Evolutionary conservation across 2,329 filamentous ascomycete species (phyloP).

Genomic region (Verruconis gallopava): DNA sequence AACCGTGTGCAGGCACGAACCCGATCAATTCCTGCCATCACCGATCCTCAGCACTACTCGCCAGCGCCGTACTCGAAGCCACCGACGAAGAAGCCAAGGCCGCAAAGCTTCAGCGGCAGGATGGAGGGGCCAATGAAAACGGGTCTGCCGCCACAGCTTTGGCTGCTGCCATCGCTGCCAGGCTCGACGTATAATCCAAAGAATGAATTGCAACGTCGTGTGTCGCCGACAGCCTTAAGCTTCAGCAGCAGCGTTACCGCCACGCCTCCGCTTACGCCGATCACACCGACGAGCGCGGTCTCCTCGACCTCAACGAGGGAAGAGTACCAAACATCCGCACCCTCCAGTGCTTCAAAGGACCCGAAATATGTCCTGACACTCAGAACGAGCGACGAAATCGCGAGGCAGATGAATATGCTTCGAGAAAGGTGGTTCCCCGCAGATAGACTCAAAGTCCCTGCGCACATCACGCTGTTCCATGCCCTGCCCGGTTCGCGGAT

Average conservation of each 20-base stretch:
- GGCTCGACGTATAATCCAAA: not conserved
- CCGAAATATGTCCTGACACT: slow-evolving; percentile 19
- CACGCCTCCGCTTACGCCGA: not conserved
- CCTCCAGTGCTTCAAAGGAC: not conserved
- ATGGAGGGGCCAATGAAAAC: no score
- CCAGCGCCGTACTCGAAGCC: no score
- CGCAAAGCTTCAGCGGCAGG: no score
- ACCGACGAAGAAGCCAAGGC: no score
- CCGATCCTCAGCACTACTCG: no score
- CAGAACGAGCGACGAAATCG: slow-evolving; percentile 12
- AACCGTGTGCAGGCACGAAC: no score
- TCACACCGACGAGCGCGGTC: not conserved
- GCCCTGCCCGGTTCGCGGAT: slow-evolving; percentile 16
- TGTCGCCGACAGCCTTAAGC: not conserved
- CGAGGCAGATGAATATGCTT: slow-evolving; percentile 13
- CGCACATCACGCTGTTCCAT: slow-evolving; percentile 17
- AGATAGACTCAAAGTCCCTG: slow-evolving; percentile 14
- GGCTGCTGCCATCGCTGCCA: not conserved
- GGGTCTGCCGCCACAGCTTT: not conserved
- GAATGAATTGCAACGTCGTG: not conserved
- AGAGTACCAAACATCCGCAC: not conserved
- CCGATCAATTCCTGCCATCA: no score
- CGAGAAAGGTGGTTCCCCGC: slow-evolving; percentile 15
- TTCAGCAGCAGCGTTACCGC: not conserved
- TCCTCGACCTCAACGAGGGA: not conserved